Percentiles rank a stretch among this genome's conserved stretches.
Evolutionary conservation across 352 stramenopile genomes (phyloP).

Genomic region (Phytopythium chamaehyphon): DNA sequence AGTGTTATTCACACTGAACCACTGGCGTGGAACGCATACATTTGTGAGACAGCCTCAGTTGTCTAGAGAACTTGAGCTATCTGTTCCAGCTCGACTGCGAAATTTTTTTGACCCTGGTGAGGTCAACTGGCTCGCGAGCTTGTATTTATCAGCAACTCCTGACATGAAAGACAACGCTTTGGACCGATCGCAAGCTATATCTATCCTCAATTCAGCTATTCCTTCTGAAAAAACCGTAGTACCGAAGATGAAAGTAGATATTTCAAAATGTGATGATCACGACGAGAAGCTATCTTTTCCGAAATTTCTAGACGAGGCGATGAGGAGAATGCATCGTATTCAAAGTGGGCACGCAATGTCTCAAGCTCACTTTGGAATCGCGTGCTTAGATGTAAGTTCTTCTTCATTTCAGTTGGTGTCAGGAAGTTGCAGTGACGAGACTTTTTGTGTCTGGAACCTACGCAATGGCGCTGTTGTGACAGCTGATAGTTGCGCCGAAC

Average conservation of each 20-base stretch:
- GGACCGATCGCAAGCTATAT: conserved; percentile 8
- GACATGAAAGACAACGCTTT: conserved; percentile 8
- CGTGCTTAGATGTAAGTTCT: conserved; percentile 27
- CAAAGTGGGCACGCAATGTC: not conserved
- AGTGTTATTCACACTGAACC: conserved; percentile 28
- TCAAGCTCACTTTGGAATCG: conserved; percentile 6
- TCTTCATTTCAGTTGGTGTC: conserved; percentile 23
- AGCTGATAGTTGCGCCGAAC: conserved; percentile 1
- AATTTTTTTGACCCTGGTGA: conserved; percentile 31
- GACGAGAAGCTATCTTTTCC: conserved; percentile 7
- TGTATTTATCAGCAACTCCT: conserved; percentile 17
- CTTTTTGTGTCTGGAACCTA: conserved; percentile 50
- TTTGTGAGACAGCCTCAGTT: not conserved
- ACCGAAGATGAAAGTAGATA: not conserved
- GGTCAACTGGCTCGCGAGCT: conserved; percentile 22
- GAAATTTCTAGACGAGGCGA: conserved; percentile 11
- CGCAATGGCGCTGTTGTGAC: conserved; percentile 27
- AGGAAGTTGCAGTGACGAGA: conserved; percentile 21
- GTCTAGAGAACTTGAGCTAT: not conserved
- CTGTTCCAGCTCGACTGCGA: conserved; percentile 15
- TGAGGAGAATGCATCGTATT: conserved; percentile 2
- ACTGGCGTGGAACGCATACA: conserved; percentile 38
- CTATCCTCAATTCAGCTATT: conserved; percentile 1
- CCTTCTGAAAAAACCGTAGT: no score
- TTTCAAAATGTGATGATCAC: not conserved